phyloP scores from a whole-genome alignment of 2,329 filamentous ascomycete species.

The Clarireedia homoeocarpa region DNA sequence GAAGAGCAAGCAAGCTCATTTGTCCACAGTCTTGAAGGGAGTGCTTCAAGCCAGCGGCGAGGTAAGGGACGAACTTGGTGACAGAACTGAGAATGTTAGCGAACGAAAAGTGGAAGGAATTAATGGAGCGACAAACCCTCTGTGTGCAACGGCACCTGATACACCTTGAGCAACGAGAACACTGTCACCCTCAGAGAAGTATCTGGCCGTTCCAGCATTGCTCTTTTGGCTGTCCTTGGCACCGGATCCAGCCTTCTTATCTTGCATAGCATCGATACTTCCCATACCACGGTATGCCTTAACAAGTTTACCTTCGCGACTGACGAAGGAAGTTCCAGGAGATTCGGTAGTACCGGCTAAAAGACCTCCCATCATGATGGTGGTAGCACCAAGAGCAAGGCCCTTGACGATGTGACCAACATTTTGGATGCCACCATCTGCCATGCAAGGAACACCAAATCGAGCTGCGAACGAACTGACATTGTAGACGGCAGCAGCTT shows the following conservation, averaged over 20 bases:
- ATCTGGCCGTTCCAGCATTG: conserved; percentile 93
- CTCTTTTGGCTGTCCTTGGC: conserved; percentile 66
- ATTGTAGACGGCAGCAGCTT: conserved; percentile 86
- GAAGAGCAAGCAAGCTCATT: conserved; percentile 69
- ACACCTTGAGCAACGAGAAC: conserved; percentile 96
- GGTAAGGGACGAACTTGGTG: conserved; percentile 92
- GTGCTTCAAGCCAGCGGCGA: conserved; percentile 93
- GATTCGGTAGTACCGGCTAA: conserved; percentile 96
- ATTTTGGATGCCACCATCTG: conserved; percentile 96
- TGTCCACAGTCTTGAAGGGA: conserved; percentile 93
- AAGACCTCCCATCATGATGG: conserved; percentile 99
- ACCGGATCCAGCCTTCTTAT: conserved; percentile 89
- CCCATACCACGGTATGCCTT: conserved; percentile 99
- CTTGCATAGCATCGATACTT: conserved; percentile 98
- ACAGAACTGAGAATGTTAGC: conserved; percentile 47
- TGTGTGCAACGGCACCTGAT: conserved; percentile 73
- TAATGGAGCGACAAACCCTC: conserved; percentile 41
- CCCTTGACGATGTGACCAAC: conserved; percentile 99
- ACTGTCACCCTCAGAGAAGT: conserved; percentile 95
- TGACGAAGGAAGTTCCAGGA: conserved; percentile 93
- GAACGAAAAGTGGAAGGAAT: not conserved
- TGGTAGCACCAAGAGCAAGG: conserved; percentile 85
- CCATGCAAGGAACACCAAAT: conserved; percentile 96
- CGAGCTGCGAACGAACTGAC: conserved; percentile 83
- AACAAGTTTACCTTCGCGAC: conserved; percentile 92